phyloP scores from a whole-genome alignment of 345 rosid species.

The Lepidium aucheri region DNA sequence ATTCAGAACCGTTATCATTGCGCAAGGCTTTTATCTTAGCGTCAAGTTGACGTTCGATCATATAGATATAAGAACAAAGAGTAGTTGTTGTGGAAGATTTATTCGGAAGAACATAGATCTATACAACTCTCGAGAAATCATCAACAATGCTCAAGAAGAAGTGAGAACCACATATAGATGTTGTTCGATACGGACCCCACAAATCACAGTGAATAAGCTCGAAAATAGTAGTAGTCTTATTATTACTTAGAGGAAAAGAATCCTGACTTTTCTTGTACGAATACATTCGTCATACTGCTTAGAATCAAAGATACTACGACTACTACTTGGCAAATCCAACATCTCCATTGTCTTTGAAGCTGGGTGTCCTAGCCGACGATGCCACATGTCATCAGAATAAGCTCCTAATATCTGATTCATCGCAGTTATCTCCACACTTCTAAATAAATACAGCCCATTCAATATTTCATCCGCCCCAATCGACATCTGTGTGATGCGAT shows the following conservation, averaged over 20 bases:
- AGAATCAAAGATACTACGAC: background rate
- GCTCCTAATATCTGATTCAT: fast-evolving
- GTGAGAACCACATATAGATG: background rate
- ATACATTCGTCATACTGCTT: background rate
- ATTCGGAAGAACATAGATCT: background rate
- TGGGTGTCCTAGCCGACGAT: background rate
- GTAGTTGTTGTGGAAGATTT: background rate
- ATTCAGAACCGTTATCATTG: background rate
- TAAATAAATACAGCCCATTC: background rate
- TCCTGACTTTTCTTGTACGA: background rate
- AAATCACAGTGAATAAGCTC: background rate
- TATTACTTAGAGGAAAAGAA: background rate
- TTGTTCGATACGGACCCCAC: background rate
- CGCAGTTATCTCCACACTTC: background rate
- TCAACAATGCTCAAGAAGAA: background rate
- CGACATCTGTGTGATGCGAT: background rate
- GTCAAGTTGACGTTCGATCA: background rate
- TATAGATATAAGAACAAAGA: background rate
- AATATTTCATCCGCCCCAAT: background rate
- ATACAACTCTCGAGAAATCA: background rate
- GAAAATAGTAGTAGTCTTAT: background rate
- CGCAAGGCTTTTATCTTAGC: background rate
- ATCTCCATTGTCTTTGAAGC: background rate
- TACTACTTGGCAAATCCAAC: background rate
- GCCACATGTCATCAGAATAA: background rate